phyloP scores from a whole-genome alignment of 1,284 basidiomycete genomes.

The Ceratobasidium sp. region DNA sequence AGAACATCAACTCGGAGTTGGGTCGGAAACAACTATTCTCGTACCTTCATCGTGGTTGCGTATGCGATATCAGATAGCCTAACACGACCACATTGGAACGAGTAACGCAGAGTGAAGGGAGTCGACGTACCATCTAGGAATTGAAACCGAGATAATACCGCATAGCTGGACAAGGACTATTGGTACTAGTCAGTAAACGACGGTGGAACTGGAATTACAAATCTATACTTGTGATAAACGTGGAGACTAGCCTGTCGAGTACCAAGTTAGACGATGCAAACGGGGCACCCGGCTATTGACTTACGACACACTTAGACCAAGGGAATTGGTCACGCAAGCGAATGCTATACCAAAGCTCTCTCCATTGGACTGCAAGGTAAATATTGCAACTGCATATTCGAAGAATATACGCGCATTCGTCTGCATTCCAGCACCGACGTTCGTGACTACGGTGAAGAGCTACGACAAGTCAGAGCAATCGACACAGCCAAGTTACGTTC shows the following conservation, averaged over 20 bases:
- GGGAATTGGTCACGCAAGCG: conserved; percentile 45
- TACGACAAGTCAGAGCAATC: conserved; percentile 39
- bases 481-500: neutral
- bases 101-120: conserved; percentile 40
- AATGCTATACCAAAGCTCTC: conserved; percentile 51
- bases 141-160: conserved; percentile 54
- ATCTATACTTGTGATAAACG: conserved; percentile 43
- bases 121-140: conserved; percentile 54
- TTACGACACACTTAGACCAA: conserved; percentile 52
- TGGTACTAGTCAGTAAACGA: neutral
- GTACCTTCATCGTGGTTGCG: conserved; percentile 48
- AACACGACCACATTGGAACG: conserved; percentile 16
- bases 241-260: conserved; percentile 45
- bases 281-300: conserved; percentile 47
- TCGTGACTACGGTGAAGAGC: conserved; percentile 48
- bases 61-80: conserved; percentile 41
- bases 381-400: conserved; percentile 54
- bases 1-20: neutral
- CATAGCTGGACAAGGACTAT: conserved; percentile 47
- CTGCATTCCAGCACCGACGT: conserved; percentile 55
- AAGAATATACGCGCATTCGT: conserved; percentile 54
- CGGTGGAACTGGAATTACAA: neutral
- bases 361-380: conserved; percentile 53
- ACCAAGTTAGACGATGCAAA: neutral
- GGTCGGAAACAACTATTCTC: no score